phyloP scores from a whole-genome alignment of 2,329 filamentous ascomycete genomes.

The Achaetomium macrosporum region DNA sequence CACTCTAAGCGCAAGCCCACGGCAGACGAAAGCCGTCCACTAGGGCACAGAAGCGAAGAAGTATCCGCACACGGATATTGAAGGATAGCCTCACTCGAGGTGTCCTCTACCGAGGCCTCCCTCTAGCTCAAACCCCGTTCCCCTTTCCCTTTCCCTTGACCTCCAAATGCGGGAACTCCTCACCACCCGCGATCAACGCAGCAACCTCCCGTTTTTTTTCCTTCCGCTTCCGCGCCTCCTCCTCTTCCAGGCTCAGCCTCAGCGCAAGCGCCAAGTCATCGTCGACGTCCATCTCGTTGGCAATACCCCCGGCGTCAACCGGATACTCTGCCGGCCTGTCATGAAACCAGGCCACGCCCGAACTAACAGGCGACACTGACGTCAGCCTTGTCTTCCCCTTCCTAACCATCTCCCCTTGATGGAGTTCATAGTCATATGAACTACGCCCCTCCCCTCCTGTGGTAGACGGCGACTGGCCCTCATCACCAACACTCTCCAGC shows the following conservation, averaged over 20 bases:
- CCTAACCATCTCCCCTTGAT: constrained; percentile 38
- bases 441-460: not conserved
- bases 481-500: constrained; percentile 48
- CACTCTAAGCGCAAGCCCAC: not conserved
- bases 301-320: constrained; percentile 8
- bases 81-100: no score
- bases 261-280: constrained; percentile 57
- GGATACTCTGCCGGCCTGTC: not conserved
- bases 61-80: no score
- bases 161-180: constrained; percentile 30
- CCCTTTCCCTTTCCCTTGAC: constrained; percentile 36
- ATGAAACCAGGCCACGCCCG: not conserved
- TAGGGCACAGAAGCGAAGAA: not conserved
- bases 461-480: constrained; percentile 36
- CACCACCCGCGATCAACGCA: constrained; percentile 18
- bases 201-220: constrained; percentile 12
- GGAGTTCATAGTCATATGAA: constrained; percentile 33
- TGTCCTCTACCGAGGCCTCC: no score
- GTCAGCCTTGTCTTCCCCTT: constrained; percentile 33
- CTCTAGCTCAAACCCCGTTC: constrained; percentile 4
- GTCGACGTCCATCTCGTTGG: constrained; percentile 31
- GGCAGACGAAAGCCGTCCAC: not conserved
- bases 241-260: constrained; percentile 54
- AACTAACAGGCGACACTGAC: constrained; percentile 25
- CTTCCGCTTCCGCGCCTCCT: constrained; percentile 33